These are phyloP conservation scores for Monosporascus cannonballus DNA, from an alignment of 2,329 filamentous ascomycete genomes.

Conservation along the genomic window DNA sequence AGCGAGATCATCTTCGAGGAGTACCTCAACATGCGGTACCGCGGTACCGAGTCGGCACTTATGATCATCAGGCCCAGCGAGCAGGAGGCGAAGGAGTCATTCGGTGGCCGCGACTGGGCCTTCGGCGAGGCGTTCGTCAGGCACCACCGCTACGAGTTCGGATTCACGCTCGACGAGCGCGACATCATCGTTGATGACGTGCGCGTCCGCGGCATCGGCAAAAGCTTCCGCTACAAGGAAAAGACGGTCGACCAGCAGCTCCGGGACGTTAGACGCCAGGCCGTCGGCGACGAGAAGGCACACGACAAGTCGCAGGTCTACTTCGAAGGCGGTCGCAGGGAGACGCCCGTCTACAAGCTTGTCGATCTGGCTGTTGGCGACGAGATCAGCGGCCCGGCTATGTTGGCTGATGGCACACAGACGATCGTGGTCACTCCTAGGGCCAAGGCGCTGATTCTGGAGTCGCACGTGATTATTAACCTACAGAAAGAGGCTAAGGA, in stretches of 20 bases:
- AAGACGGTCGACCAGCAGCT: slow-evolving; percentile 83
- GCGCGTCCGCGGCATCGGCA: slow-evolving; percentile 80
- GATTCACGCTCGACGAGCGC: slow-evolving; percentile 76
- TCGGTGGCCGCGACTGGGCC: slow-evolving; percentile 64
- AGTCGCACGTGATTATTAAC: slow-evolving; percentile 87
- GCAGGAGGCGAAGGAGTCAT: slow-evolving; percentile 54
- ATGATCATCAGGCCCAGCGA: slow-evolving; percentile 75
- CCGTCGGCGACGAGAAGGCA: slow-evolving; percentile 51
- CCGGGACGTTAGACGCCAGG: slow-evolving; percentile 57
- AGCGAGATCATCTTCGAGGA: slow-evolving; percentile 77
- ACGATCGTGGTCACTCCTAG: slow-evolving; percentile 85
- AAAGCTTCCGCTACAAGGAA: slow-evolving; percentile 73
- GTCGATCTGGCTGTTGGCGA: slow-evolving; percentile 68
- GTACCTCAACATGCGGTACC: slow-evolving; percentile 90
- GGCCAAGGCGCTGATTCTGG: slow-evolving; percentile 68
- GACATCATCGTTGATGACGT: slow-evolving; percentile 91
- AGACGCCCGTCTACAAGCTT: slow-evolving; percentile 80
- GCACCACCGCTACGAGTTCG: slow-evolving; percentile 89
- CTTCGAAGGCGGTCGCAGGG: slow-evolving; percentile 71
- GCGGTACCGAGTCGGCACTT: slow-evolving; percentile 82
- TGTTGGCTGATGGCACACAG: slow-evolving; percentile 82
- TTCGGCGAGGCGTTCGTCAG: slow-evolving; percentile 80
- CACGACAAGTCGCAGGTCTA: slow-evolving; percentile 69
- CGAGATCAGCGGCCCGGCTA: slow-evolving; percentile 70
- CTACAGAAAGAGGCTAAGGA: slow-evolving; percentile 54